A percentile compares a stretch with the other conserved stretches of the same genome.
Conservation (phyloP, 345 rosid species). For the Sisymbrium altissimum region DNA sequence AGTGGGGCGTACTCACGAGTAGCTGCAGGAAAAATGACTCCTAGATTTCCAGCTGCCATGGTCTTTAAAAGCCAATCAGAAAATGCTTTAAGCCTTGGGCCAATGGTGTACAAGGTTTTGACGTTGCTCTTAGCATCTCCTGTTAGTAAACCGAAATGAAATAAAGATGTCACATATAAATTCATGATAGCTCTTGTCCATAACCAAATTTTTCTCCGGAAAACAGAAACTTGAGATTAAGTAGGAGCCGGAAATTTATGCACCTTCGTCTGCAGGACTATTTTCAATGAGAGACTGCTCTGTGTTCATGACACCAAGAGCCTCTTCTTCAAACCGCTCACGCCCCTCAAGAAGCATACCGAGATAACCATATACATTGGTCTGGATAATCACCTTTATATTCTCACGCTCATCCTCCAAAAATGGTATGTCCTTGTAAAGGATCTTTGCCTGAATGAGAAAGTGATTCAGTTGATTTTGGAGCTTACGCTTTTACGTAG, state of each 20-base stretch:
- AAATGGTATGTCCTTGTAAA: conserved; percentile 80
- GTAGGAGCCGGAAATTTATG: background rate
- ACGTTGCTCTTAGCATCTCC: conserved; percentile 34
- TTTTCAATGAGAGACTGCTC: conserved; percentile 32
- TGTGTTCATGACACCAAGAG: conserved; percentile 44
- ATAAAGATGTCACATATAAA: background rate
- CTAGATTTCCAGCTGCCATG: conserved; percentile 87
- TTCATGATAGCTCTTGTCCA: background rate
- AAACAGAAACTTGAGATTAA: background rate
- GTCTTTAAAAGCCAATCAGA: conserved; percentile 94
- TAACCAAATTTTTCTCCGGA: background rate
- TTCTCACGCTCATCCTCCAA: conserved; percentile 80
- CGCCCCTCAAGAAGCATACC: conserved; percentile 97
- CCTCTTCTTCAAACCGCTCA: conserved; percentile 90
- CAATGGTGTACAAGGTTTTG: conserved; percentile 61
- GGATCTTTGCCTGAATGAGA: conserved; percentile 85
- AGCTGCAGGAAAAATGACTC: conserved; percentile 87
- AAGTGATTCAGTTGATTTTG: background rate
- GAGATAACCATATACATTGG: conserved; percentile 84
- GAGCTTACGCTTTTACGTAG: background rate
- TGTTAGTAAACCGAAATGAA: conserved; percentile 21
- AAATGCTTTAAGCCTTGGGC: conserved; percentile 82
- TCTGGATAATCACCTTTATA: conserved; percentile 76
- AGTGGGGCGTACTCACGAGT: conserved; percentile 96
- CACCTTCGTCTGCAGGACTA: conserved; percentile 41